Evolutionary conservation across 805 yeast genomes (phyloP), one percentile per base, ranked within the genome.

Genomic region (Ogataea polymorpha): DNA sequence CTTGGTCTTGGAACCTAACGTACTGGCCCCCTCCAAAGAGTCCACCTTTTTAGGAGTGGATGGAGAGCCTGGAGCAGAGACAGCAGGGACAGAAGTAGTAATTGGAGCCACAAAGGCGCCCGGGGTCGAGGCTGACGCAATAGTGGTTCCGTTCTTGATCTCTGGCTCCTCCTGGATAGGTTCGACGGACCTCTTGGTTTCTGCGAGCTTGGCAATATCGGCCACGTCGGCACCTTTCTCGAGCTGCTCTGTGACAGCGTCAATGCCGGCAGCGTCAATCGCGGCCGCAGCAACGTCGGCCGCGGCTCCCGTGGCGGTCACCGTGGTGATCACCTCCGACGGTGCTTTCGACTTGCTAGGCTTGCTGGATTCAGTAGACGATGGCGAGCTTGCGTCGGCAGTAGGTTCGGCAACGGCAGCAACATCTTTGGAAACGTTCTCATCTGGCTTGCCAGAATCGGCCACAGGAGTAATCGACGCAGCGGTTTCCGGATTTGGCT

Each of bases 11-110:
- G 66, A 59, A 23, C 73, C 66, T 42, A 66, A 67, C 46, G 75
- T 73, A 11, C 71, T 74, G 32, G 71, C 68, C 41, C 7, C 10
- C 21, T 20, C 21, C 21, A 62, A 55, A 24, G 79, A 73, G 52
- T 63, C 72, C 28, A 71, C 21, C 9, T 20, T 20, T 7, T 20
- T 6, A 3, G 21, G 9, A 10, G 21, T 20, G 21, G 9, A 40
- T 50, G 58, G 28, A 52, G 56, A 26, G 55, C 31, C 28, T 58
- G 29, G 2, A 64, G 65, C n/a, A 47, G 48, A 46, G 59, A 57
- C 62, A 61, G 56, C 29, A 49, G 16, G 16, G 16, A 15, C 3
- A 3, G 16, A 15, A 3, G 16, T 15, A 15, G 16, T 15, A 15
- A 56, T 27, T 43, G 43, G 16, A 53, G 21, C 21, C 21, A 20